Percentiles rank a stretch among this genome's conserved stretches.
Evolutionary conservation across 129 eudicot species (phyloP).

Genomic region (Chrysanthemum makinoi): DNA sequence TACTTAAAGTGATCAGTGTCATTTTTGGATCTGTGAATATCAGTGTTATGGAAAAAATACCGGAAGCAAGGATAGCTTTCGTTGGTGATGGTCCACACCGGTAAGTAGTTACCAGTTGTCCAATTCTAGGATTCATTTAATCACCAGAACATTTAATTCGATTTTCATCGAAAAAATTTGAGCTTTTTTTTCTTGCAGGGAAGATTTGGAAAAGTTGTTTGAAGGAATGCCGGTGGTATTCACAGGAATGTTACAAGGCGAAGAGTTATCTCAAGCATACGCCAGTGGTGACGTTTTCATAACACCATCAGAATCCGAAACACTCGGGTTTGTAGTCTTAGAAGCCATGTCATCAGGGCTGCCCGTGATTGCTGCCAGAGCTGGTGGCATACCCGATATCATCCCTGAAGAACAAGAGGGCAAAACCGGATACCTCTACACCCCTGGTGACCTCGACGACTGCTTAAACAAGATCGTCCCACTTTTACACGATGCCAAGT

Average conservation of each 20-base stretch:
- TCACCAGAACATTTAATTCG: not conserved
- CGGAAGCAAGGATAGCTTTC: conserved; percentile 94
- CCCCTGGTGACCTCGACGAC: conserved; percentile 86
- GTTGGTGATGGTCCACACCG: conserved; percentile 95
- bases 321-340: conserved; percentile 86
- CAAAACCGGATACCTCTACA: conserved; percentile 73
- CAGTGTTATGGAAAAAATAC: conserved; percentile 91
- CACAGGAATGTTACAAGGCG: conserved; percentile 91
- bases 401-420: conserved; percentile 88
- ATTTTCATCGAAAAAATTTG: not conserved
- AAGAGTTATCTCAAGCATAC: conserved; percentile 95
- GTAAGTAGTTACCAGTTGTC: conserved; percentile 31
- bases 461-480: conserved; percentile 80
- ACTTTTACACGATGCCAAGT: conserved; percentile 44
- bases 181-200: conserved; percentile 36
- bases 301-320: conserved; percentile 98
- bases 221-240: conserved; percentile 85
- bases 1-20: not conserved
- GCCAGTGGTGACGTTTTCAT: conserved; percentile 93
- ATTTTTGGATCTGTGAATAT: not conserved
- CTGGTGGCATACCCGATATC: conserved; percentile 91
- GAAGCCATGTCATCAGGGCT: conserved; percentile 99
- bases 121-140: not conserved
- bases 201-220: conserved; percentile 78
- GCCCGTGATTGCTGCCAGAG: conserved; percentile 93